phyloP scores from a whole-genome alignment of 768 basidiomycete genomes.

The Kwoniella botswanensis region DNA sequence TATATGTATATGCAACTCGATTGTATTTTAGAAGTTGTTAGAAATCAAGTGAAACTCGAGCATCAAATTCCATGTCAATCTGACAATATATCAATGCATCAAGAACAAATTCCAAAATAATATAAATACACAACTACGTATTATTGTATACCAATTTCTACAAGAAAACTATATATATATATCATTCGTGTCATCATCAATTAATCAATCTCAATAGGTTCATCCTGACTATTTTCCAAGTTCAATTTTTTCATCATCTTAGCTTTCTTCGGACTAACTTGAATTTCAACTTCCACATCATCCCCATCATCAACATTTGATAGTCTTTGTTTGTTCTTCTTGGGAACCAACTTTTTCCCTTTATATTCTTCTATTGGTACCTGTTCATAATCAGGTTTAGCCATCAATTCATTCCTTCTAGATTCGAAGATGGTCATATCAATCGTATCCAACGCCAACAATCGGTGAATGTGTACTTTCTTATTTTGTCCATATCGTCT shows the following conservation, averaged over 20 bases:
- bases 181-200: background rate
- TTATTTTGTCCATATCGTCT: conserved; percentile 76
- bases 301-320: background rate
- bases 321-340: conserved; percentile 6
- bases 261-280: conserved; percentile 34
- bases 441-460: conserved; percentile 83
- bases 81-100: background rate
- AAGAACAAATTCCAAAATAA: background rate
- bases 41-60: too few relatives aligned
- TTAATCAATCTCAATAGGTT: conserved; percentile 38
- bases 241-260: background rate
- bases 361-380: conserved; percentile 36
- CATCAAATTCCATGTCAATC: too few relatives aligned
- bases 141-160: background rate
- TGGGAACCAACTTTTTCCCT: conserved; percentile 21
- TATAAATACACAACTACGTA: background rate
- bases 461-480: conserved; percentile 77
- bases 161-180: background rate
- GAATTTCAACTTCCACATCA: conserved; percentile 18
- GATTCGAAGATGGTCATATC: conserved; percentile 75
- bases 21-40: too few relatives aligned
- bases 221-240: conserved; percentile 8
- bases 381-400: conserved; percentile 41
- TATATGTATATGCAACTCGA: too few relatives aligned
- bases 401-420: conserved; percentile 30